These are phyloP conservation scores for Anthostomella pinea DNA, from an alignment of 2,329 filamentous ascomycete genomes.

Conservation along the genomic window DNA sequence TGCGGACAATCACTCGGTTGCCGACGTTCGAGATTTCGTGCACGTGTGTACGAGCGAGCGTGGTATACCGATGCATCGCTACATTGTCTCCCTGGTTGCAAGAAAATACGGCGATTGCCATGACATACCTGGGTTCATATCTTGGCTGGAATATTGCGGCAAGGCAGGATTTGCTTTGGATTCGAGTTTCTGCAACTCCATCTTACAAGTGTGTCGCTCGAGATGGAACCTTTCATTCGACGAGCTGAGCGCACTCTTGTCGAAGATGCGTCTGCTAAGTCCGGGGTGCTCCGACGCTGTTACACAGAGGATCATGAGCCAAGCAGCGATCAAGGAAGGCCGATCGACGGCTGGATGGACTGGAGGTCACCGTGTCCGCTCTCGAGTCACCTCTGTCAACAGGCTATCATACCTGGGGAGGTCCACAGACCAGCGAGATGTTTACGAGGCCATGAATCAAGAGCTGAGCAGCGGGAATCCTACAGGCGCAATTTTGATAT, in stretches of 20 bases:
- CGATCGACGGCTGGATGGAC: no score
- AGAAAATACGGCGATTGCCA: slow-evolving; percentile 40
- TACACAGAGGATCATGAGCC: slow-evolving; percentile 38
- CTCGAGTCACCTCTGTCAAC: slow-evolving; percentile 15
- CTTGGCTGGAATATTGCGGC: slow-evolving; percentile 41
- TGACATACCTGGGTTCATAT: slow-evolving; percentile 37
- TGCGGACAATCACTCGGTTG: slow-evolving; percentile 35
- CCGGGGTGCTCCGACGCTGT: slow-evolving; percentile 35
- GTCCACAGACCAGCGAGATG: slow-evolving; percentile 29
- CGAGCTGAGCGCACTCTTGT: slow-evolving; percentile 35
- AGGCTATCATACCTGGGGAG: slow-evolving; percentile 24
- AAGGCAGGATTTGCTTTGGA: slow-evolving; percentile 35
- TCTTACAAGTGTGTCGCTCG: slow-evolving; percentile 37
- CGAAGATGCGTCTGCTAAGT: slow-evolving; percentile 32
- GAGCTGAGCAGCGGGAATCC: slow-evolving; percentile 34
- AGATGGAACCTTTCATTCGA: slow-evolving; percentile 38
- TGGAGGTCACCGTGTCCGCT: background rate
- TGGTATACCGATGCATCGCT: slow-evolving; percentile 33
- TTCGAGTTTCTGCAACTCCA: slow-evolving; percentile 37
- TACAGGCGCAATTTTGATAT: slow-evolving; percentile 35
- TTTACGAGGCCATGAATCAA: slow-evolving; percentile 41
- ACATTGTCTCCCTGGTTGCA: slow-evolving; percentile 41
- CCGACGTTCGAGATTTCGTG: slow-evolving; percentile 40
- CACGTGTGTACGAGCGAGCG: slow-evolving; percentile 35
- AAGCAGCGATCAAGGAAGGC: slow-evolving; percentile 23